Conservation (phyloP, 2,329 filamentous ascomycete species). For the Fusarium continuum region DNA sequence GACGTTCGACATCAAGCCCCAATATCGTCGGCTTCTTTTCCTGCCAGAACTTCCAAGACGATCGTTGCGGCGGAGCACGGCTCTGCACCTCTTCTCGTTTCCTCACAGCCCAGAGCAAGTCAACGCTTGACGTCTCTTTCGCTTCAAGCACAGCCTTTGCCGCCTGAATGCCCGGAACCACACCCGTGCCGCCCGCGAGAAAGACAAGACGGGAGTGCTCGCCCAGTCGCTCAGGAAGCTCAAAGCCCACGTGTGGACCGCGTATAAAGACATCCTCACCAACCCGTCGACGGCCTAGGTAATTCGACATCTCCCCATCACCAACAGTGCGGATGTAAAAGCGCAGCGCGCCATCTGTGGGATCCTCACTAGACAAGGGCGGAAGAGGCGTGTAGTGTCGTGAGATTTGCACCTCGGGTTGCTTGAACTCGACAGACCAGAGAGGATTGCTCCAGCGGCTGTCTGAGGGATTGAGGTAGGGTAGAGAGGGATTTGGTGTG, state of each 20-base stretch:
- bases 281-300: slow-evolving; percentile 71
- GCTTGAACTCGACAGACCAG: slow-evolving; percentile 93
- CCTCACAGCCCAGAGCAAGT: slow-evolving; percentile 83
- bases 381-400: slow-evolving; percentile 91
- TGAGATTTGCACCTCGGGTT: slow-evolving; percentile 92
- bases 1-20: slow-evolving; percentile 29
- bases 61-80: slow-evolving; percentile 8
- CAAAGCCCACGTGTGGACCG: slow-evolving; percentile 78
- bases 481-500: slow-evolving; percentile 41
- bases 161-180: slow-evolving; percentile 88
- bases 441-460: slow-evolving; percentile 63
- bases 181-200: slow-evolving; percentile 89
- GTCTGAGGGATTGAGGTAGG: slow-evolving; percentile 37
- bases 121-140: slow-evolving; percentile 55
- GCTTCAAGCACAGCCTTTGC: slow-evolving; percentile 68
- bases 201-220: slow-evolving; percentile 70
- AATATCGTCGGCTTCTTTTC: slow-evolving; percentile 33
- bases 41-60: slow-evolving; percentile 43
- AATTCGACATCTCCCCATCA: slow-evolving; percentile 86
- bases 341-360: slow-evolving; percentile 60
- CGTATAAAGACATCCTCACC: slow-evolving; percentile 77
- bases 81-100: slow-evolving; percentile 63
- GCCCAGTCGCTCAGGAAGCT: slow-evolving; percentile 51
- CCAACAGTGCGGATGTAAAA: slow-evolving; percentile 83
- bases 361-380: slow-evolving; percentile 48